phyloP scores from a whole-genome alignment of 2,329 filamentous ascomycete species.

The Thielaviopsis euricoi region DNA sequence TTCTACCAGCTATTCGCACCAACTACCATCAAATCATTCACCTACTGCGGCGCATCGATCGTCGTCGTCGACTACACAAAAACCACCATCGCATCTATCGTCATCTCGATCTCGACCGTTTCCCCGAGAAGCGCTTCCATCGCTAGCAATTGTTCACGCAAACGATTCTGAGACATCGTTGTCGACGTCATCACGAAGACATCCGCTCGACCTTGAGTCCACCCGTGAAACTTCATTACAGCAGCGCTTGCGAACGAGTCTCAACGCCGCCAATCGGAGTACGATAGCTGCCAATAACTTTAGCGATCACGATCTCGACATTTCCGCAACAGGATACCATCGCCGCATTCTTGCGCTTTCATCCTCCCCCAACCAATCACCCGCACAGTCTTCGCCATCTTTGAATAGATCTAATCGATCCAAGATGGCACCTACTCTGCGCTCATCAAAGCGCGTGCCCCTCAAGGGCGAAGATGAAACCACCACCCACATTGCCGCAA shows the following conservation, averaged over 20 bases:
- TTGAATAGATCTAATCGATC: not conserved
- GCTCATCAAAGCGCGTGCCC: slow-evolving; percentile 6
- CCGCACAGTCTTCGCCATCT: not conserved
- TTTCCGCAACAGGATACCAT: slow-evolving; percentile 18
- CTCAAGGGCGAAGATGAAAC: slow-evolving; percentile 9
- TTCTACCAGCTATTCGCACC: not conserved
- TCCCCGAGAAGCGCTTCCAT: not conserved
- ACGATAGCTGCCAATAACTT: not conserved
- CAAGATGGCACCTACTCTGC: not conserved
- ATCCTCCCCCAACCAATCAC: slow-evolving; percentile 16
- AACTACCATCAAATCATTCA: not conserved
- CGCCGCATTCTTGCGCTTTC: slow-evolving; percentile 27
- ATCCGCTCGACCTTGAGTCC: slow-evolving; percentile 39
- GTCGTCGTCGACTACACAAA: not conserved
- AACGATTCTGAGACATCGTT: not conserved
- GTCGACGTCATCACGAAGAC: slow-evolving; percentile 33
- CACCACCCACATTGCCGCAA: slow-evolving; percentile 1
- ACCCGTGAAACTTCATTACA: slow-evolving; percentile 29
- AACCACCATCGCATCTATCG: not conserved
- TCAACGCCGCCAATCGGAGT: slow-evolving; percentile 15
- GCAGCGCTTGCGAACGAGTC: slow-evolving; percentile 37
- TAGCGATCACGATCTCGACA: slow-evolving; percentile 16
- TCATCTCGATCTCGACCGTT: not conserved
- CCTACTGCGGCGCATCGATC: not conserved
- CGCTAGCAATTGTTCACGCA: not conserved